phyloP scores from a whole-genome alignment of 2,329 filamentous ascomycete species.

The Hymenoscyphus infarciens region DNA sequence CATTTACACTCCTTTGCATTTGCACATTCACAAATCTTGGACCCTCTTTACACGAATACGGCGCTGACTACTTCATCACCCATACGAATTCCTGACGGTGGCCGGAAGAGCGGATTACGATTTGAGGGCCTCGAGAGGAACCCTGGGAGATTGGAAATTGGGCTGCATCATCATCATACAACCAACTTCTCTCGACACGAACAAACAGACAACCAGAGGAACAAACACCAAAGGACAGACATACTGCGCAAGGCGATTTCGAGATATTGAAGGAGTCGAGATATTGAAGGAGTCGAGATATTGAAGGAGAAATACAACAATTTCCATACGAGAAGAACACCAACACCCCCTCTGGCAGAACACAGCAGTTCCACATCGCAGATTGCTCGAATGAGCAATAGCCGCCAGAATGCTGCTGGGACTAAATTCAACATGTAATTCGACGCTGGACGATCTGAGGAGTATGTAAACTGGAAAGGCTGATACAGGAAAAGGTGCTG shows the following conservation, averaged over 20 bases:
- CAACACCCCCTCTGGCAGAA: neutral
- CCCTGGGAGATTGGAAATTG: neutral
- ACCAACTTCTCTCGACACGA: neutral
- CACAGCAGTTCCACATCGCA: conserved; percentile 17
- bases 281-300: too few relatives aligned
- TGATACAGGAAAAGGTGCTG: conserved; percentile 17
- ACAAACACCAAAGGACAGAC: neutral
- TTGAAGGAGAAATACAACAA: neutral
- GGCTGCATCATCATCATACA: neutral
- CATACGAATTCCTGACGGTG: neutral
- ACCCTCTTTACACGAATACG: neutral
- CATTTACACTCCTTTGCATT: conserved; percentile 1
- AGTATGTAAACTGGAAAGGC: conserved; percentile 28
- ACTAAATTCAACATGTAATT: conserved; percentile 34
- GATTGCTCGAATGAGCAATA: conserved; percentile 21
- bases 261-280: too few relatives aligned
- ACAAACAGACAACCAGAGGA: neutral
- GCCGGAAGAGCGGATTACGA: neutral
- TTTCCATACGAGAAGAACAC: neutral
- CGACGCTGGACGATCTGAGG: conserved; percentile 37
- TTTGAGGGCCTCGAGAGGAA: neutral
- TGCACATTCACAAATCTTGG: neutral
- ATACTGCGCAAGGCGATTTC: neutral
- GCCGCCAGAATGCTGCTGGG: conserved; percentile 23
- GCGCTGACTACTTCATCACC: neutral